Conservation (phyloP, 495 filamentous ascomycete species). For the Hyaloscypha bicolor region DNA sequence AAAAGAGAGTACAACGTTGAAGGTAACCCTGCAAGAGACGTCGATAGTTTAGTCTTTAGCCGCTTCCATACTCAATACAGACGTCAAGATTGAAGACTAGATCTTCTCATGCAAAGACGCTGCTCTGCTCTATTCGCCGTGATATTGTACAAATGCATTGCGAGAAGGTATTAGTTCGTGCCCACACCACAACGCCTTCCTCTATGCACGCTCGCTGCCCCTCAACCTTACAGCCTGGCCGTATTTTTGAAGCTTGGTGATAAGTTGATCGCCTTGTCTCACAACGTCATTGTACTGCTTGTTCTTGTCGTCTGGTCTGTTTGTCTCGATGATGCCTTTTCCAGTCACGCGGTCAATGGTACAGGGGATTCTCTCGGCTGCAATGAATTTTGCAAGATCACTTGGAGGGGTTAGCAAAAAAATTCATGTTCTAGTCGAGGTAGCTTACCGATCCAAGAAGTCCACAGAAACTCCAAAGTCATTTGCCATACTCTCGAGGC, state of each 20-base stretch:
- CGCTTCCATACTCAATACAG: not conserved
- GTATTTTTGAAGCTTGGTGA: slow-evolving; percentile 99
- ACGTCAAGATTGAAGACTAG: not conserved
- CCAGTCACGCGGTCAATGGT: slow-evolving; percentile 89
- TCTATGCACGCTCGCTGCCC: slow-evolving; percentile 82
- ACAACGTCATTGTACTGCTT: slow-evolving; percentile 98
- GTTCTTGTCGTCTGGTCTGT: slow-evolving; percentile 97
- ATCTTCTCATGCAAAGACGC: slow-evolving; percentile 14
- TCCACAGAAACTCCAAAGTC: slow-evolving; percentile 97
- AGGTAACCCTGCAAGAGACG: not conserved
- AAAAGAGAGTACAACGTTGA: too few species aligned
- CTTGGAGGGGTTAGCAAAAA: slow-evolving; percentile 46
- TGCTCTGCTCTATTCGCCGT: slow-evolving; percentile 18
- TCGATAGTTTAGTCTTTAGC: not conserved
- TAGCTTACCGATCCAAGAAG: slow-evolving; percentile 83
- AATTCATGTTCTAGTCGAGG: not conserved
- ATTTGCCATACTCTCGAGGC: slow-evolving; percentile 90
- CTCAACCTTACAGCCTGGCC: slow-evolving; percentile 92
- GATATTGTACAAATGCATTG: slow-evolving; percentile 29
- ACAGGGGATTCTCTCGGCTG: slow-evolving; percentile 88
- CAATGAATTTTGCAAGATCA: slow-evolving; percentile 96
- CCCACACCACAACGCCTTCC: not conserved
- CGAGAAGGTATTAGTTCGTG: slow-evolving; percentile 2
- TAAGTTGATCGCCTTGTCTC: slow-evolving; percentile 93
- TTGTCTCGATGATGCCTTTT: slow-evolving; percentile 96